A percentile compares a stretch with the other conserved stretches of the same genome.
phyloP scores from a whole-genome alignment of 2,329 filamentous ascomycete species.

The Cytospora schulzeri region DNA sequence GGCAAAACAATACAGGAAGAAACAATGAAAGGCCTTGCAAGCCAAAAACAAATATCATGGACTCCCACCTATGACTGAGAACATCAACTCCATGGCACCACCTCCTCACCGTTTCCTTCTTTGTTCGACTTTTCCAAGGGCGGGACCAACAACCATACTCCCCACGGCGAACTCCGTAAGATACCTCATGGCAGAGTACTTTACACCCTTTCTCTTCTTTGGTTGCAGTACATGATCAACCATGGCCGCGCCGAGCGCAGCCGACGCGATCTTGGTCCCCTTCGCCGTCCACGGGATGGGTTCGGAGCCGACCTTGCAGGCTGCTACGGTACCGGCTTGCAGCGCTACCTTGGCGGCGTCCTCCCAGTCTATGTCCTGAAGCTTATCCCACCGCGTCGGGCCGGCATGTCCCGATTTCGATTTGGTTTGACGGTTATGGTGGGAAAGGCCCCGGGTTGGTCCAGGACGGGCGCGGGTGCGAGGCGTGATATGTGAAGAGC shows the following conservation, averaged over 20 bases:
- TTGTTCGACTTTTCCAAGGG: slow-evolving; percentile 11
- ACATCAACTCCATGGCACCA: background rate
- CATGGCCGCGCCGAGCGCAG: slow-evolving; percentile 34
- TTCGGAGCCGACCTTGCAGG: slow-evolving; percentile 28
- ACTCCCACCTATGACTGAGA: background rate
- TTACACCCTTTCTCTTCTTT: slow-evolving; percentile 31
- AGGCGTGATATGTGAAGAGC: slow-evolving; percentile 20
- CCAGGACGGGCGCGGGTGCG: slow-evolving; percentile 4
- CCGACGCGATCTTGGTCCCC: slow-evolving; percentile 33
- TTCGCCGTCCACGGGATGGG: slow-evolving; percentile 33
- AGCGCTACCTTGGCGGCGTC: slow-evolving; percentile 31
- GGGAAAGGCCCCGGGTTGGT: slow-evolving; percentile 15
- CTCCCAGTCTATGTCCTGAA: slow-evolving; percentile 28
- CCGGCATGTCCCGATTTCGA: slow-evolving; percentile 8
- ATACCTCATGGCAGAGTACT: slow-evolving; percentile 34
- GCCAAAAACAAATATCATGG: background rate
- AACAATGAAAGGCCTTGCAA: background rate
- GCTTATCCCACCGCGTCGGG: slow-evolving; percentile 3
- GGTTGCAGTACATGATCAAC: slow-evolving; percentile 35
- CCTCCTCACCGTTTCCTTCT: slow-evolving; percentile 8
- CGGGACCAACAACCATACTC: slow-evolving; percentile 31
- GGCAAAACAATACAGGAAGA: no score
- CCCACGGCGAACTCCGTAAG: slow-evolving; percentile 32
- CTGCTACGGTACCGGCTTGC: slow-evolving; percentile 33
- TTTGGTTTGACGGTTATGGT: slow-evolving; percentile 20